Conservation (phyloP, 352 stramenopile genomes). For the Phytophthora meadii region DNA sequence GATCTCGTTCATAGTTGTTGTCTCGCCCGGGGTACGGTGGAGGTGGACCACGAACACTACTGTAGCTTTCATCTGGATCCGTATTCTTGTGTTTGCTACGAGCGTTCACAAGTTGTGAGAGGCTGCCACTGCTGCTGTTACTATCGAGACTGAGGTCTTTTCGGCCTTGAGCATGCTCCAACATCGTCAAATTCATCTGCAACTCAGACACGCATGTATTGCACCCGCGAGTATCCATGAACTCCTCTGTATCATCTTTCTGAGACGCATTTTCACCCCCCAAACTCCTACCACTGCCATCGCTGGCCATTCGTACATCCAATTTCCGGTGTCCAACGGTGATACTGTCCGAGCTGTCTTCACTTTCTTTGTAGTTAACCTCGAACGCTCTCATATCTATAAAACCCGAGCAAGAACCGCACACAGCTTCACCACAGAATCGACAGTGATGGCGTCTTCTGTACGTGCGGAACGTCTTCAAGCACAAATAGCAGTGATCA, state of each 20-base stretch:
- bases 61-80: slow-evolving; percentile 1
- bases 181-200: slow-evolving; percentile 42
- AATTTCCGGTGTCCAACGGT: slow-evolving; percentile 14
- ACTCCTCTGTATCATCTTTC: slow-evolving; percentile 30
- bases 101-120: slow-evolving; percentile 34
- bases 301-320: slow-evolving; percentile 16
- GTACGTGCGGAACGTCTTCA: slow-evolving; percentile 69
- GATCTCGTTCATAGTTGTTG: slow-evolving; percentile 20
- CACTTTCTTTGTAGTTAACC: slow-evolving; percentile 29
- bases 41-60: slow-evolving; percentile 9
- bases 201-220: slow-evolving; percentile 40
- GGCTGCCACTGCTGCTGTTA: slow-evolving; percentile 22
- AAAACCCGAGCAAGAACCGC: slow-evolving; percentile 66
- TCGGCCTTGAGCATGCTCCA: slow-evolving; percentile 9
- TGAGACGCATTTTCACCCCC: slow-evolving; percentile 19
- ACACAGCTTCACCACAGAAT: slow-evolving; percentile 73
- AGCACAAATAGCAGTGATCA: slow-evolving; percentile 62
- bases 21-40: slow-evolving; percentile 18
- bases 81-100: slow-evolving; percentile 9
- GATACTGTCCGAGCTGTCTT: slow-evolving; percentile 13
- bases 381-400: slow-evolving; percentile 49
- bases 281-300: slow-evolving; percentile 14
- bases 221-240: slow-evolving; percentile 47
- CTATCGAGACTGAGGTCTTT: slow-evolving; percentile 23
- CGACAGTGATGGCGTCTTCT: slow-evolving; percentile 72